Conservation (phyloP, 306 rosid genomes). For the Acacia acuminata region DNA sequence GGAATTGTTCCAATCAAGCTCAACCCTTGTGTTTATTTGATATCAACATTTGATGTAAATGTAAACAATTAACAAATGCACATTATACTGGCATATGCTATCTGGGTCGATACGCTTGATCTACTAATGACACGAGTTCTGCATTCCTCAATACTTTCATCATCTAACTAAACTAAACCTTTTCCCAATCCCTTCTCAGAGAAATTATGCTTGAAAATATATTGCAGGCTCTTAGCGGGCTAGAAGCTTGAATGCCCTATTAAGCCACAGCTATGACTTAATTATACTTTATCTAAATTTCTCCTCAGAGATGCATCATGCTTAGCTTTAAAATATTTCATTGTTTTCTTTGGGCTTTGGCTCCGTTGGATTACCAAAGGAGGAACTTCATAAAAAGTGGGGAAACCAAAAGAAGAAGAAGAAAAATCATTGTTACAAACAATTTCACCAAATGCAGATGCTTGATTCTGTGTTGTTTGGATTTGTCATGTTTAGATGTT, state of each 20-base stretch:
- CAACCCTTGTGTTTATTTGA: not conserved
- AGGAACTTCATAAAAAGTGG: not conserved
- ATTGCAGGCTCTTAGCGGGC: not conserved
- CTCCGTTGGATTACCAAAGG: not conserved
- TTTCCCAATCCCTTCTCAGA: not conserved
- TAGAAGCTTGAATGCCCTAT: not conserved
- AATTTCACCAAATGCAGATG: not conserved
- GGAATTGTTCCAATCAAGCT: not conserved
- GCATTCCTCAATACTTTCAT: constrained; percentile 5
- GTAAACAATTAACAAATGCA: not conserved
- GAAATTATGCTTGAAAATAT: not conserved
- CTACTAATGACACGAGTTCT: not conserved
- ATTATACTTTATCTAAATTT: not conserved
- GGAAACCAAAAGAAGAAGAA: no score
- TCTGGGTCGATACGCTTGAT: not conserved
- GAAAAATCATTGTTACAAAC: not conserved
- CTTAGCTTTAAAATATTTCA: not conserved
- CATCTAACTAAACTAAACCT: not conserved
- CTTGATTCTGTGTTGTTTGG: not conserved
- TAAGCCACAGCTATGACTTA: not conserved
- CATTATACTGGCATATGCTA: not conserved
- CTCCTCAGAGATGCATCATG: not conserved
- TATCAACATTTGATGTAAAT: not conserved
- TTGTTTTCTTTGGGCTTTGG: not conserved
- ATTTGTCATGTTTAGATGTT: constrained; percentile 31